Conservation (phyloP, 2,329 filamentous ascomycete species). For the Metarhizium anisopliae region DNA sequence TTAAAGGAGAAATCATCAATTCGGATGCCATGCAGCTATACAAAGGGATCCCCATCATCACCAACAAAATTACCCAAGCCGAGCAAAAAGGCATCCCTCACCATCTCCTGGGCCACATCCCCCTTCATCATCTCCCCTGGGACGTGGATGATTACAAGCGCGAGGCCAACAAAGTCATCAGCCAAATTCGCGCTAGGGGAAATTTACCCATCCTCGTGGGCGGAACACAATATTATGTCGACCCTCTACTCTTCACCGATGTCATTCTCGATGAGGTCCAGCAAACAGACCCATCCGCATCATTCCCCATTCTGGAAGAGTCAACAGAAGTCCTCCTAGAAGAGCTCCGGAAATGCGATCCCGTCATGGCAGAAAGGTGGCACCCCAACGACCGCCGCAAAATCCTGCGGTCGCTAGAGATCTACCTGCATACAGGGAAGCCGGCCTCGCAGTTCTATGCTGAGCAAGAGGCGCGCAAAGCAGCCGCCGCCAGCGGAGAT, state of each 20-base stretch:
- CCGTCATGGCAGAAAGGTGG: conserved; percentile 82
- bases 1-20: conserved; percentile 92
- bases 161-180: conserved; percentile 59
- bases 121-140: conserved; percentile 72
- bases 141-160: conserved; percentile 68
- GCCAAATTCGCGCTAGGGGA: conserved; percentile 68
- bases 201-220: conserved; percentile 85
- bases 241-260: conserved; percentile 70
- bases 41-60: conserved; percentile 82
- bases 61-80: conserved; percentile 73
- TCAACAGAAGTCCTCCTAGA: conserved; percentile 63
- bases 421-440: conserved; percentile 74
- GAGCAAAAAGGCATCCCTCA: conserved; percentile 78
- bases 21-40: conserved; percentile 99
- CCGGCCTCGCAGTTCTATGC: conserved; percentile 80
- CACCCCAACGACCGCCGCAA: conserved; percentile 90
- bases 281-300: conserved; percentile 21
- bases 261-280: conserved; percentile 42
- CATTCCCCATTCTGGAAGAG: conserved; percentile 63
- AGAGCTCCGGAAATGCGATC: conserved; percentile 72
- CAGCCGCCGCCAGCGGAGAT: conserved; percentile 15
- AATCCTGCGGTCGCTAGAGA: conserved; percentile 82
- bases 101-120: conserved; percentile 75
- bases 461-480: conserved; percentile 51
- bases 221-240: conserved; percentile 92